Percentiles rank a stretch among this genome's conserved stretches.
Conservation (phyloP, 2,329 filamentous ascomycete genomes). For the Diaporthe sp. region DNA sequence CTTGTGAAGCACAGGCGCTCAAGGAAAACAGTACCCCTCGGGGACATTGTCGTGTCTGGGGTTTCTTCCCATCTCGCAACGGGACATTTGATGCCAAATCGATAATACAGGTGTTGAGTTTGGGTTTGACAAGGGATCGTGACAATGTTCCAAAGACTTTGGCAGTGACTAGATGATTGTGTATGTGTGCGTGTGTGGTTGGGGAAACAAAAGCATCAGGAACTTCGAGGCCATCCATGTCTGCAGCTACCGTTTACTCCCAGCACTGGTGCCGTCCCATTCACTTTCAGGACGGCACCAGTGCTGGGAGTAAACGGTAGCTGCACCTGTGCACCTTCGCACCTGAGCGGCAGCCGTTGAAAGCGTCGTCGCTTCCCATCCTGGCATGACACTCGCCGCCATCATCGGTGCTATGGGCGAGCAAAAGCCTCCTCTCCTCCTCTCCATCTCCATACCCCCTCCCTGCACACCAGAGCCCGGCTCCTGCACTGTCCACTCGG, state of each 20-base stretch:
- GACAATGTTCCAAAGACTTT: not conserved
- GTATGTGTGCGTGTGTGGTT: not conserved
- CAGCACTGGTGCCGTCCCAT: too few species aligned
- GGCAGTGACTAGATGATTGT: not conserved
- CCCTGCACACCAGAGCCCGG: not conserved
- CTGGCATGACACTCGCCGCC: not conserved
- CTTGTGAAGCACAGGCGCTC: not conserved
- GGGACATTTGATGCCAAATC: not conserved
- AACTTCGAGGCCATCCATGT: not conserved
- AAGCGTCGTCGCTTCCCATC: not conserved
- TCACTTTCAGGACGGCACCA: too few species aligned
- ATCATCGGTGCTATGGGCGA: not conserved
- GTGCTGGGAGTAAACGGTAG: not conserved
- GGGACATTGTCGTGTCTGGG: slow-evolving; percentile 57
- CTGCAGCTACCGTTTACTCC: not conserved
- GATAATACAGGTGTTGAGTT: not conserved
- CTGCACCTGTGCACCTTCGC: not conserved
- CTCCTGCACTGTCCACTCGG: slow-evolving; percentile 28
- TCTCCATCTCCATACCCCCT: not conserved
- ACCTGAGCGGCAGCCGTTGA: not conserved
- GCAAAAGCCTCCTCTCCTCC: not conserved
- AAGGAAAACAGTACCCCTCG: slow-evolving; percentile 47
- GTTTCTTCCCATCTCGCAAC: slow-evolving; percentile 54
- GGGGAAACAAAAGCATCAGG: not conserved
- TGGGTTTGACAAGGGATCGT: not conserved